Evolutionary conservation across 2,329 filamentous ascomycete species (phyloP).

Genomic region (Grosmannia huntii): DNA sequence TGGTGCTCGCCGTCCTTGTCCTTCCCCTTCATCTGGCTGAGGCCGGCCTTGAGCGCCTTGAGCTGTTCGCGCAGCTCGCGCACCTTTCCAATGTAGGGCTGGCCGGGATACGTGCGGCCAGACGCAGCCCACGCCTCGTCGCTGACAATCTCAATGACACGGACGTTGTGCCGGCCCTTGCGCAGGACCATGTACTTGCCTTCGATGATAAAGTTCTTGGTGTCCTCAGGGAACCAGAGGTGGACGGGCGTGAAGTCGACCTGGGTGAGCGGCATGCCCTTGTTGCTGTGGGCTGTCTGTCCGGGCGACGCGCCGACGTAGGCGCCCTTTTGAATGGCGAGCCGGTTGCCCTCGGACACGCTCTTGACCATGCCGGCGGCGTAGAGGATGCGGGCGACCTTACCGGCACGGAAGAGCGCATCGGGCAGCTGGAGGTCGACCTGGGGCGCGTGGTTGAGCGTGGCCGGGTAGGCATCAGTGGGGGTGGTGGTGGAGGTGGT

Average conservation of each 20-base stretch:
- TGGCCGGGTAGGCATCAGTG: conserved; percentile 9
- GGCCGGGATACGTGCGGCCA: conserved; percentile 39
- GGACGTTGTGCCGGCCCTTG: conserved; percentile 50
- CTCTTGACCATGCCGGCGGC: conserved; percentile 47
- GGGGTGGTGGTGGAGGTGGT: too few relatives aligned
- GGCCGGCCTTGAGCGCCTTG: conserved; percentile 20
- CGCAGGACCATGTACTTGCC: conserved; percentile 45
- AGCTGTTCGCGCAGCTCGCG: conserved; percentile 30
- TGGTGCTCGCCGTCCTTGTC: neutral
- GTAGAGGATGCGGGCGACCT: conserved; percentile 45
- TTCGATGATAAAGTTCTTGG: conserved; percentile 47
- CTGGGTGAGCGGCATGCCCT: conserved; percentile 33
- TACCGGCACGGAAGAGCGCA: conserved; percentile 38
- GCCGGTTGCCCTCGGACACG: conserved; percentile 42
- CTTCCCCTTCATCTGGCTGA: neutral
- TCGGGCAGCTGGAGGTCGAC: conserved; percentile 46
- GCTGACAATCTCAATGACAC: conserved; percentile 45
- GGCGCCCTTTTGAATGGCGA: conserved; percentile 40
- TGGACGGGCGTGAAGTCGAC: conserved; percentile 51
- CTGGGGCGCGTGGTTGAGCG: conserved; percentile 33
- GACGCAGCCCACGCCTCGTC: conserved; percentile 39
- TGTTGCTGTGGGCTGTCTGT: conserved; percentile 15
- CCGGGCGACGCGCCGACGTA: conserved; percentile 44
- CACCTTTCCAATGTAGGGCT: conserved; percentile 35
- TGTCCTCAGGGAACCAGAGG: conserved; percentile 43